These are phyloP conservation scores for Chaetoceros tenuissimus DNA, from an alignment of 108 stramenopile genomes.

Conservation along the genomic window DNA sequence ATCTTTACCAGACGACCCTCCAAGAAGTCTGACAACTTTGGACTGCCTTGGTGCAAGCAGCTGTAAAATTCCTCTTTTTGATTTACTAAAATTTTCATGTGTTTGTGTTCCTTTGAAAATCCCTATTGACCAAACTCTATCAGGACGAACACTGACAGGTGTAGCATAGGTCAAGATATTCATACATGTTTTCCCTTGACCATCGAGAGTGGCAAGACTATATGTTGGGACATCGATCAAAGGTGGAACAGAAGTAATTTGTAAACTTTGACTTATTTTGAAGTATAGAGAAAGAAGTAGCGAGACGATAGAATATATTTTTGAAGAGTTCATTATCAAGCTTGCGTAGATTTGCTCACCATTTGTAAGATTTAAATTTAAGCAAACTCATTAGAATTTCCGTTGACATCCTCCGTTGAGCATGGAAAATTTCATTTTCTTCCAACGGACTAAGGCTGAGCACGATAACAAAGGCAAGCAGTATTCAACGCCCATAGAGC, in stretches of 20 bases:
- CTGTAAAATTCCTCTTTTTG: slow-evolving; percentile 51
- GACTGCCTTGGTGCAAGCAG: slow-evolving; percentile 41
- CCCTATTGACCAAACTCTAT: slow-evolving; percentile 65
- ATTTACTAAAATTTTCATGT: slow-evolving; percentile 51
- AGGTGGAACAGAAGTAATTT: slow-evolving; percentile 34
- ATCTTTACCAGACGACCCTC: slow-evolving; percentile 54
- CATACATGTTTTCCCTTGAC: slow-evolving; percentile 20
- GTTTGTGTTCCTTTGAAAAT: slow-evolving; percentile 60
- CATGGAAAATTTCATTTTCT: too few species aligned
- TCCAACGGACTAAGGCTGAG: too few species aligned
- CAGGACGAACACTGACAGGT: slow-evolving; percentile 57
- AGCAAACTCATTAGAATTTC: too few species aligned
- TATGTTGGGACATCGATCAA: slow-evolving; percentile 69
- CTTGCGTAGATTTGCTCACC: too few species aligned
- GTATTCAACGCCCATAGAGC: too few species aligned
- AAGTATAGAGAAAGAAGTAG: too few species aligned
- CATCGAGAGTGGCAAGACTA: slow-evolving; percentile 50
- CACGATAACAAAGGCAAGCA: too few species aligned
- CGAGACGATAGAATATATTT: too few species aligned
- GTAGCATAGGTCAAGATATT: slow-evolving; percentile 80
- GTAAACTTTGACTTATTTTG: too few species aligned
- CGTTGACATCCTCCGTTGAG: too few species aligned
- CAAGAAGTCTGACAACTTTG: slow-evolving; percentile 39
- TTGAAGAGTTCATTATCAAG: too few species aligned
- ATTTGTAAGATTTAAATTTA: too few species aligned